Conservation (phyloP, 2,329 filamentous ascomycete genomes). For the Epichloe brachyelytri region DNA sequence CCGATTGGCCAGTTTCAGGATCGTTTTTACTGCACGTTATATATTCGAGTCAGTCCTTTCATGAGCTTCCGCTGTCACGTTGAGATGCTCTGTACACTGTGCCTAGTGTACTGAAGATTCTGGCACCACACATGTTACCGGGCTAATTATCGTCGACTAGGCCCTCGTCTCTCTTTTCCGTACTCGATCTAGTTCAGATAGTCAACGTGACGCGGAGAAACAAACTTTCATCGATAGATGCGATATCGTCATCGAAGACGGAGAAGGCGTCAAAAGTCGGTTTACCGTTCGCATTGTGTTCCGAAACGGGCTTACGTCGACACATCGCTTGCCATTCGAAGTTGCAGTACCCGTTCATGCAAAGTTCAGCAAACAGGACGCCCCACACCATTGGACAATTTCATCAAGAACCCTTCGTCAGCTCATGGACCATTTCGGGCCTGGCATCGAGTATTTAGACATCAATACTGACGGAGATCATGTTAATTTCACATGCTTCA, state of each 20-base stretch:
- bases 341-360: constrained; percentile 62
- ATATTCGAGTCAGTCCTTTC: constrained; percentile 44
- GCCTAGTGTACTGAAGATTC: background rate
- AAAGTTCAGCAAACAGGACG: constrained; percentile 55
- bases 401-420: constrained; percentile 58
- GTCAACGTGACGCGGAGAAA: constrained; percentile 42
- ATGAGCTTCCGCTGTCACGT: too few relatives aligned
- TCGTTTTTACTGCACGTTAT: constrained; percentile 62
- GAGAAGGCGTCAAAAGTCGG: constrained; percentile 56
- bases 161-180: constrained; percentile 64
- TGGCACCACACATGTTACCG: background rate
- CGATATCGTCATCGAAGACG: constrained; percentile 61
- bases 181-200: constrained; percentile 46
- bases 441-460: constrained; percentile 68
- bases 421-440: constrained; percentile 68
- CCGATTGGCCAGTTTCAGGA: constrained; percentile 37
- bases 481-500: constrained; percentile 70
- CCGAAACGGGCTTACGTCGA: constrained; percentile 65
- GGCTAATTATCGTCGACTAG: constrained; percentile 20
- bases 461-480: constrained; percentile 62
- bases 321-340: constrained; percentile 65
- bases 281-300: constrained; percentile 63
- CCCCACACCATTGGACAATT: constrained; percentile 59
- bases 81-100: background rate
- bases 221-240: constrained; percentile 62